Percentiles rank a stretch among this genome's conserved stretches.
Conservation (phyloP, 139 green algal genomes). For the Chlamydomonas eustigma region DNA sequence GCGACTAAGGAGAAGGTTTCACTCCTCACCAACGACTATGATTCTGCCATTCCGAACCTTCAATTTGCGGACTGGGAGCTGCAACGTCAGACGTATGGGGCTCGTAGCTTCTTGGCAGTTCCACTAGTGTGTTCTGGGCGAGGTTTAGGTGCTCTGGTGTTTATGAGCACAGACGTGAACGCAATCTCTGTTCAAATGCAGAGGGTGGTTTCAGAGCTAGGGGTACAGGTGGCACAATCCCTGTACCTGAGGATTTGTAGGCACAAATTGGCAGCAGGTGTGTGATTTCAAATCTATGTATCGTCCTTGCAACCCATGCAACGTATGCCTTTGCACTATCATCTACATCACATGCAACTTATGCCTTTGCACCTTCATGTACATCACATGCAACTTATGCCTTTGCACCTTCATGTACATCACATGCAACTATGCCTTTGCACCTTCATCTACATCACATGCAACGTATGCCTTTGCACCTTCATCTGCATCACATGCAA, state of each 20-base stretch:
- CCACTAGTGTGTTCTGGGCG: not conserved
- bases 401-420: no score
- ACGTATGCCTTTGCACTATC: no score
- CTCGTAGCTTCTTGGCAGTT: not conserved
- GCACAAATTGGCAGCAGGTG: constrained; percentile 2
- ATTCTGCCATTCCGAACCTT: not conserved
- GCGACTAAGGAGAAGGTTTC: not conserved
- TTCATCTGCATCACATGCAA: no score
- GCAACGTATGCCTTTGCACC: no score
- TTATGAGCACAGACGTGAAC: not conserved
- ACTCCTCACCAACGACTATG: constrained; percentile 9
- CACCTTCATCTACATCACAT: no score
- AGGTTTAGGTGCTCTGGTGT: not conserved
- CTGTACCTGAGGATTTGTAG: not conserved
- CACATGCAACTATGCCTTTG: no score
- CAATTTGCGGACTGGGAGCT: not conserved
- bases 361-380: no score
- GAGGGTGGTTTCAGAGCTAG: not conserved
- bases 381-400: no score
- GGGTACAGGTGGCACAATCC: not conserved
- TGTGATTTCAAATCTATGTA: not conserved
- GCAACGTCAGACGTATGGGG: not conserved
- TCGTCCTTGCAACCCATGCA: not conserved
- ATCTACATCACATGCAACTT: no score
- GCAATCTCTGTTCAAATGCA: not conserved